Evolutionary conservation across 2,329 filamentous ascomycete genomes (phyloP).

Genomic region (Cyphellophora attinorum): DNA sequence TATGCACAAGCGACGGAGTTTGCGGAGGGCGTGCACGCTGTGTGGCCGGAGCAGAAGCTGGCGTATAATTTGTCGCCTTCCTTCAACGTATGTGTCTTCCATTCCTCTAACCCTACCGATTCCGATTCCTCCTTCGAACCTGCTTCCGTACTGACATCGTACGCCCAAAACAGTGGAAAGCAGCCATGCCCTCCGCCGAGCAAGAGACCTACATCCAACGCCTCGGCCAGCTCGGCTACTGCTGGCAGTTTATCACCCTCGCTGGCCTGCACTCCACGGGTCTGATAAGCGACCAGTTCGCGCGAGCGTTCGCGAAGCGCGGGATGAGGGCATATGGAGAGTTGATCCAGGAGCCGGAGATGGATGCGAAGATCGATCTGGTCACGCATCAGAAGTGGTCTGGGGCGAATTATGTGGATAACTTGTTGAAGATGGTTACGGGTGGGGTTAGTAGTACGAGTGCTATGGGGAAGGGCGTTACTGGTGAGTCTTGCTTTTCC

Average conservation of each 20-base stretch:
- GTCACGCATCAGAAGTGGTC: conserved; percentile 99
- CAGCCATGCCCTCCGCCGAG: conserved; percentile 81
- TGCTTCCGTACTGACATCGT: no score
- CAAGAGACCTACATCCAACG: conserved; percentile 97
- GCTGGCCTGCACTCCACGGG: conserved; percentile 93
- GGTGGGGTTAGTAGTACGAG: conserved; percentile 85
- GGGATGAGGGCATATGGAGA: conserved; percentile 97
- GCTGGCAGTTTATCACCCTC: conserved; percentile 99
- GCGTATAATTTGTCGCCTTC: conserved; percentile 97
- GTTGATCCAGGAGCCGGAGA: conserved; percentile 95
- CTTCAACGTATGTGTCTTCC: no score
- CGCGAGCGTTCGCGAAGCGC: conserved; percentile 65
- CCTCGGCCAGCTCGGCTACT: conserved; percentile 80
- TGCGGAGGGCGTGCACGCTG: conserved; percentile 82
- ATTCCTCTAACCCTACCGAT: no score
- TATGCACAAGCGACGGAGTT: conserved; percentile 87
- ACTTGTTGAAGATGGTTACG: conserved; percentile 92
- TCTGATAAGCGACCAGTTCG: conserved; percentile 82
- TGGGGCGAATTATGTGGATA: conserved; percentile 89
- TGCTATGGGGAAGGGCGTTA: conserved; percentile 96
- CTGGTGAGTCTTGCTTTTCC: no score
- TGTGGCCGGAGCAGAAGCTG: conserved; percentile 96
- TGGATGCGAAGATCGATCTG: conserved; percentile 80
- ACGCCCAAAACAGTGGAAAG: no score
- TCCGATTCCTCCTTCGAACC: no score